Percentiles rank a stretch among this genome's conserved stretches.
phyloP scores from a whole-genome alignment of 116 monocot genomes.

The Papilionanthe hybrid region DNA sequence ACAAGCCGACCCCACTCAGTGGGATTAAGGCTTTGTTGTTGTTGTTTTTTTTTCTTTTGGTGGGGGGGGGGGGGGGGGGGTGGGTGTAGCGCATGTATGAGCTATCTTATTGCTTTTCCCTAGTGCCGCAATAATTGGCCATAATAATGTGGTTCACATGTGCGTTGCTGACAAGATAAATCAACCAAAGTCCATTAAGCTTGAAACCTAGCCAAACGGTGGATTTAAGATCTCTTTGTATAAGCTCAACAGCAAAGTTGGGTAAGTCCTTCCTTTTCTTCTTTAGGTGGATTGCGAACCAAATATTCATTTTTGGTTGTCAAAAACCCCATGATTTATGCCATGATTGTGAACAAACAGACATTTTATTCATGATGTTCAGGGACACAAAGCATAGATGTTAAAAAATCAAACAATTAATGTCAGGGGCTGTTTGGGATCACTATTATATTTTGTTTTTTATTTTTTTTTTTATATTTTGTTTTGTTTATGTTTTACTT shows the following conservation, averaged over 20 bases:
- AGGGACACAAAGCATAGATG: background rate
- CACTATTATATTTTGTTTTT: too few species aligned
- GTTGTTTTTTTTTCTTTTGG: too few species aligned
- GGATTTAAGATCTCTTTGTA: background rate
- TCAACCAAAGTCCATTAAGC: background rate
- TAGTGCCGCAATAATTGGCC: background rate
- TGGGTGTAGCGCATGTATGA: too few species aligned
- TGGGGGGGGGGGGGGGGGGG: too few species aligned
- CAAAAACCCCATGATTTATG: background rate
- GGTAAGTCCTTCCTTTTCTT: background rate
- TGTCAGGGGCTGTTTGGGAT: too few species aligned
- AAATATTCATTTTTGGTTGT: background rate
- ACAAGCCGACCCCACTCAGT: too few species aligned
- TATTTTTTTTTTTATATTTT: too few species aligned
- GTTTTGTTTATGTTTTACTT: too few species aligned
- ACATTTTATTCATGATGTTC: background rate
- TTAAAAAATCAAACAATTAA: background rate
- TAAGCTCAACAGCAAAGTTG: background rate
- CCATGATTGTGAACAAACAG: background rate
- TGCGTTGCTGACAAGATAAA: background rate
- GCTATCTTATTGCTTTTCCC: background rate
- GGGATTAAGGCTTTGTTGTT: too few species aligned
- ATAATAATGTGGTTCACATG: background rate
- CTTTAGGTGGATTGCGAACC: background rate
- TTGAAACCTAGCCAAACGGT: background rate